Percentiles rank a stretch among this genome's conserved stretches.
Evolutionary conservation across 495 filamentous ascomycete genomes (phyloP).

Genomic region (Penicillium paxilli): DNA sequence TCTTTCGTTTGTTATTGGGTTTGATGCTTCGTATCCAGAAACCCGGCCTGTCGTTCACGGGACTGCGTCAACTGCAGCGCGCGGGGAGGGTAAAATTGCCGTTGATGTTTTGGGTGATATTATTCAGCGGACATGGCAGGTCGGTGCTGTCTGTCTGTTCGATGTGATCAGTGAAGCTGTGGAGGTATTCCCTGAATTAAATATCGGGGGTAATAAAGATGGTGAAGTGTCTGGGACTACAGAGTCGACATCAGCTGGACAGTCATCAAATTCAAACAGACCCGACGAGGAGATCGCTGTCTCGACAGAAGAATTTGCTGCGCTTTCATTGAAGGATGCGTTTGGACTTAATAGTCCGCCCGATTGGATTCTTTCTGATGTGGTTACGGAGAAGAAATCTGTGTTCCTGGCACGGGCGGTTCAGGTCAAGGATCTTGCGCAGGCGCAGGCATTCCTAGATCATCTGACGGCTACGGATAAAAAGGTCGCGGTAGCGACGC

Average conservation of each 20-base stretch:
- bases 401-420: constrained; percentile 80
- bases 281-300: constrained; percentile 12
- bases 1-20: constrained; percentile 61
- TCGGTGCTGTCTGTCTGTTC: constrained; percentile 82
- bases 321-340: constrained; percentile 32
- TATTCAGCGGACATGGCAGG: constrained; percentile 61
- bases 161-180: constrained; percentile 70
- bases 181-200: constrained; percentile 47
- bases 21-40: constrained; percentile 71
- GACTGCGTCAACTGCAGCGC: constrained; percentile 48
- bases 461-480: constrained; percentile 79
- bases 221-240: constrained; percentile 4
- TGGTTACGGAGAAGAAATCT: constrained; percentile 79
- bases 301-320: constrained; percentile 19
- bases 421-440: constrained; percentile 60
- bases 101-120: constrained; percentile 66
- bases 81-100: constrained; percentile 67
- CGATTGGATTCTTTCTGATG: constrained; percentile 71
- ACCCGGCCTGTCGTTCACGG: constrained; percentile 69
- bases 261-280: constrained; percentile 10
- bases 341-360: constrained; percentile 42
- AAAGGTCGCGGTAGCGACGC: constrained; percentile 78
- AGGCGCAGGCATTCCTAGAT: constrained; percentile 67
- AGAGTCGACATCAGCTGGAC: constrained; percentile 3
- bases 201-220: constrained; percentile 32